These are phyloP conservation scores for Spiraea crenata DNA, from an alignment of 331 rosid genomes.

Conservation along the genomic window DNA sequence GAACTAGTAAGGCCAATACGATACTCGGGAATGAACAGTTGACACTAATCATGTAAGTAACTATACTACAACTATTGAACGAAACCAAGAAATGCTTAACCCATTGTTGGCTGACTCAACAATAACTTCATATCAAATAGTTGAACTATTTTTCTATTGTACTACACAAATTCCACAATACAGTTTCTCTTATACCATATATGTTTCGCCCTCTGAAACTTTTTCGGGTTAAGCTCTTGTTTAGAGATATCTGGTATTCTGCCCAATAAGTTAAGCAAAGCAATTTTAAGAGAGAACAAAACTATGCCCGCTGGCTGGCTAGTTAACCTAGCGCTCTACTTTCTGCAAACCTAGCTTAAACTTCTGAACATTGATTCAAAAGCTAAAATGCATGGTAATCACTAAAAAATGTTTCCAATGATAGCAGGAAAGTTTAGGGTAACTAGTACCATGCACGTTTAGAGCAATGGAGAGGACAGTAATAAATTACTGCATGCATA, in stretches of 20 bases:
- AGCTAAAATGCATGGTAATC: background rate
- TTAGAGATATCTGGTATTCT: background rate
- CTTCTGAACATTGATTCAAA: background rate
- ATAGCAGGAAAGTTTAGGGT: background rate
- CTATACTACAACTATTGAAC: background rate
- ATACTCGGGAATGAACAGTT: background rate
- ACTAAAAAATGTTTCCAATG: background rate
- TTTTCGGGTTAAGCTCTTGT: background rate
- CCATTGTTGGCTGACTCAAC: background rate
- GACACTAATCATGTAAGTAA: background rate
- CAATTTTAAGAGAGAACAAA: background rate
- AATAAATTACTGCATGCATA: background rate
- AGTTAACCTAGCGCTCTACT: background rate
- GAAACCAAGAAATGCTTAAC: background rate
- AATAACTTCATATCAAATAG: background rate
- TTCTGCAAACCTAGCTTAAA: background rate
- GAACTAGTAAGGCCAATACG: background rate
- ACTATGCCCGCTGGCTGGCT: background rate
- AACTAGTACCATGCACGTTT: background rate
- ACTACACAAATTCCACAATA: background rate
- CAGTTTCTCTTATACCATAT: conserved; percentile 6
- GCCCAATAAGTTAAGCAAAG: background rate
- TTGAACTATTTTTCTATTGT: background rate
- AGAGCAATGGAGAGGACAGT: background rate
- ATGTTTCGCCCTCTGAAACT: background rate